Percentiles rank a stretch among this genome's conserved stretches.
Conservation (phyloP, 768 basidiomycete genomes). For the Auriscalpium microsporum region DNA sequence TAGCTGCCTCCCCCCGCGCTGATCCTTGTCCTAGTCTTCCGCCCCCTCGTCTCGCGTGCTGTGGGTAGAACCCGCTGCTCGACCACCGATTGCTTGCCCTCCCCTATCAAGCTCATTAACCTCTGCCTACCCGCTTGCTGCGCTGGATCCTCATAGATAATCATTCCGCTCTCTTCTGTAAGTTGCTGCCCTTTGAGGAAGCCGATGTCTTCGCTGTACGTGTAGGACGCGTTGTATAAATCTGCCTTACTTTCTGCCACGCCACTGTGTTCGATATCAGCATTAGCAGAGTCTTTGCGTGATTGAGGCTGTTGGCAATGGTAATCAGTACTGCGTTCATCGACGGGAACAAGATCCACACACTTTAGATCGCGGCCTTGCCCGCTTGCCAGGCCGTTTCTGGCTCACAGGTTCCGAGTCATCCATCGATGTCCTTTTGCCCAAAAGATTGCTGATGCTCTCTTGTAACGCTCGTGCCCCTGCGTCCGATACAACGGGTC, state of each 20-base stretch:
- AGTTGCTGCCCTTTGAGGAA: not conserved
- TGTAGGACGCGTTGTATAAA: slow-evolving; percentile 3
- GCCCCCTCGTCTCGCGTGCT: no score
- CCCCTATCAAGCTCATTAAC: slow-evolving; percentile 10
- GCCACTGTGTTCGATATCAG: not conserved
- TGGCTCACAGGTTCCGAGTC: slow-evolving; percentile 11
- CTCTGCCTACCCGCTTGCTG: slow-evolving; percentile 12
- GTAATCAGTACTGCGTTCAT: no score
- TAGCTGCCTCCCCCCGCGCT: no score
- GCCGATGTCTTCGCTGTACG: slow-evolving; percentile 9
- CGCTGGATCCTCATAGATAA: slow-evolving; percentile 14
- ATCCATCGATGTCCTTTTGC: slow-evolving; percentile 47
- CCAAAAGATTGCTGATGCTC: slow-evolving; percentile 58
- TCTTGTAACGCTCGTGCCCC: slow-evolving; percentile 56
- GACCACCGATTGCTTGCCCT: no score
- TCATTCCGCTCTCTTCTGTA: slow-evolving; percentile 5
- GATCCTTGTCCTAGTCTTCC: no score
- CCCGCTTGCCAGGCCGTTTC: slow-evolving; percentile 25
- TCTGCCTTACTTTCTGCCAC: not conserved
- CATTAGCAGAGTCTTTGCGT: slow-evolving; percentile 30
- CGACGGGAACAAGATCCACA: slow-evolving; percentile 2
- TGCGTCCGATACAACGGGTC: slow-evolving; percentile 34
- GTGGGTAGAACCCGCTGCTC: no score
- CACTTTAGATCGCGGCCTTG: slow-evolving; percentile 33
- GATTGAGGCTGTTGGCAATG: slow-evolving; percentile 25